Percentiles rank a stretch among this genome's conserved stretches.
Conservation (phyloP, 352 stramenopile genomes). For the Pythium dissotocum region DNA sequence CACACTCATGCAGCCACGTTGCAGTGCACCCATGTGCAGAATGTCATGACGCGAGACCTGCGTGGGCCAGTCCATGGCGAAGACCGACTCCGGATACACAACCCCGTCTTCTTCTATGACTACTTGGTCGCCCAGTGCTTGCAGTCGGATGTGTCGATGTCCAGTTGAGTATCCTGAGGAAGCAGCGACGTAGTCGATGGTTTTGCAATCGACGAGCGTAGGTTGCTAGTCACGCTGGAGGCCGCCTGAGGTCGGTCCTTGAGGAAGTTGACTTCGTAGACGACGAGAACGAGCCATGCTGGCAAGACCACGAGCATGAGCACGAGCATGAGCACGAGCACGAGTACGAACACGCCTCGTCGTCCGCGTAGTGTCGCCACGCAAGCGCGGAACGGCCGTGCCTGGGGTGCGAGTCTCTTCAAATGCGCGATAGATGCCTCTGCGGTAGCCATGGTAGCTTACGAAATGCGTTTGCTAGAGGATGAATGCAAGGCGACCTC, state of each 20-base stretch:
- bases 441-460: background rate
- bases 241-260: background rate
- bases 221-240: slow-evolving; percentile 7
- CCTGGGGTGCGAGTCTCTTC: background rate
- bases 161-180: no score
- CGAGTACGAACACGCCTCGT: background rate
- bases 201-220: no score
- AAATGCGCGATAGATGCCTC: background rate
- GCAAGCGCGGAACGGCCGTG: background rate
- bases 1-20: slow-evolving; percentile 49
- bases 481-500: no score
- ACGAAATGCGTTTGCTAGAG: background rate
- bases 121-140: slow-evolving; percentile 11
- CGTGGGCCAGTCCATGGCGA: slow-evolving; percentile 18
- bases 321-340: background rate
- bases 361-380: background rate
- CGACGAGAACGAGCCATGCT: slow-evolving; percentile 2
- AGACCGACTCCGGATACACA: slow-evolving; percentile 14
- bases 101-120: slow-evolving; percentile 16
- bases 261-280: slow-evolving; percentile 1
- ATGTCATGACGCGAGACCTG: slow-evolving; percentile 25
- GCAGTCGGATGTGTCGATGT: no score
- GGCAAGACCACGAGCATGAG: background rate
- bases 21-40: slow-evolving; percentile 53
- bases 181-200: no score